Percentiles rank a stretch among this genome's conserved stretches.
Conservation (phyloP, 1,139 yeast species). For the Blastobotrys illinoisensis region DNA sequence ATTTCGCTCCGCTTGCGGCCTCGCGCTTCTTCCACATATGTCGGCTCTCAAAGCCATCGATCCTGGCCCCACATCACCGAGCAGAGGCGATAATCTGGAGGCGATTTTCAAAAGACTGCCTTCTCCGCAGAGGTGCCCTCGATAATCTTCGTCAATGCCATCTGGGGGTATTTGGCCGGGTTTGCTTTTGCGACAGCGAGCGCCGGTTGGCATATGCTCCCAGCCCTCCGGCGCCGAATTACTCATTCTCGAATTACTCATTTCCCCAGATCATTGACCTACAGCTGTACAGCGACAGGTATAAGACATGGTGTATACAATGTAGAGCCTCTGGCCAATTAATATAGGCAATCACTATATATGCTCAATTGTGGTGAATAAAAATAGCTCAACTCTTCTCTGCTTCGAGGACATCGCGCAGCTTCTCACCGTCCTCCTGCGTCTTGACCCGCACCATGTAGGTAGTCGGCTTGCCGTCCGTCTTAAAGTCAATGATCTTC, state of each 20-base stretch:
- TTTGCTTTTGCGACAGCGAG: background rate
- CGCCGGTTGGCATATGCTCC: background rate
- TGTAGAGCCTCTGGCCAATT: too few species aligned
- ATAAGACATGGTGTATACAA: too few species aligned
- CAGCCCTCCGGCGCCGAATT: background rate
- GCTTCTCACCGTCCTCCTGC: conserved; percentile 59
- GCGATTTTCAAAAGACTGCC: background rate
- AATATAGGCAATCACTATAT: background rate
- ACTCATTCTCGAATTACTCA: background rate
- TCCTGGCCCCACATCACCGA: background rate
- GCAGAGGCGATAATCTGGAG: too few species aligned
- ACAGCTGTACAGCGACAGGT: too few species aligned
- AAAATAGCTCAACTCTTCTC: conserved; percentile 6
- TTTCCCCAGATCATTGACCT: background rate
- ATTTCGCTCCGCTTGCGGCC: background rate
- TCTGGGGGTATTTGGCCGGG: background rate
- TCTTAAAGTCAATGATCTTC: conserved; percentile 52
- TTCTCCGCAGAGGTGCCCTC: background rate
- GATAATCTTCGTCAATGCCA: background rate
- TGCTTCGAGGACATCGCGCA: conserved; percentile 48
- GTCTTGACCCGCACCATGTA: conserved; percentile 71
- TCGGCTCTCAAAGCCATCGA: too few species aligned
- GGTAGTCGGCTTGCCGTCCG: conserved; percentile 46
- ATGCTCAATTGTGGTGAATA: too few species aligned
- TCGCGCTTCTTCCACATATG: background rate